Evolutionary conservation across 345 rosid genomes (phyloP), one percentile per base, ranked within the genome.

Genomic region (Acer campestre): DNA sequence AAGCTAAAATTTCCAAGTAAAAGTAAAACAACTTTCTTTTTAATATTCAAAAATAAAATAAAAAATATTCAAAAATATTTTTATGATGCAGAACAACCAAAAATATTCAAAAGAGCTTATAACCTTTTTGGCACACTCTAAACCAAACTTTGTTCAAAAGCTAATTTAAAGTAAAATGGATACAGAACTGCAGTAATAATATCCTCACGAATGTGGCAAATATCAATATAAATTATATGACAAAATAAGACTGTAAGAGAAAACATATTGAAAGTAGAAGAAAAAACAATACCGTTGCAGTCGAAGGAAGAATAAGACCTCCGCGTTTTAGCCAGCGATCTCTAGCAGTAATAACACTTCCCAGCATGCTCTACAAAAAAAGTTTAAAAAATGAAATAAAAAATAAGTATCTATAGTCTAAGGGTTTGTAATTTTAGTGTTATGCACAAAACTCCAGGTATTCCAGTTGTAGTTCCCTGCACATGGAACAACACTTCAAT

Each of bases 291-390:
- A 91, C 98, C 27, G 94, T 89, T 63, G 99, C 98, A 82, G 81
- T 80, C 71, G 97, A 96, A 70, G 98, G 99, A 80, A 96, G 97
- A 86, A 96, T 94, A 77, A 96, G 86, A 62, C 99, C 99, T 75
- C 98, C 99, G 72, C 77, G 91, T 86, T 89, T 96, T 82, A 96
- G 82, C 95, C 97, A 94, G 73, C 97, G 90, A 83, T 94, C 98
- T 86, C 97, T 91, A 70, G 99, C 99, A 82, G 94, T 87, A 77
- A 96, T 94, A 67, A 96, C 98, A 86, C 97, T 96, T 83, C 94
- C 99, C 78, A 96, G 87, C 99, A 96, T 96, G 86, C 99, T 94
- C 99, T 96, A 74, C 77, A 67, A 76, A 59, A 18, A 18, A 68
- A 35, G 38, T 51, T 53, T 70, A 59, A 65, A 77, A 73, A 58